phyloP scores from a whole-genome alignment of 1,139 yeast species.

The Oligophagozyma castellii region DNA sequence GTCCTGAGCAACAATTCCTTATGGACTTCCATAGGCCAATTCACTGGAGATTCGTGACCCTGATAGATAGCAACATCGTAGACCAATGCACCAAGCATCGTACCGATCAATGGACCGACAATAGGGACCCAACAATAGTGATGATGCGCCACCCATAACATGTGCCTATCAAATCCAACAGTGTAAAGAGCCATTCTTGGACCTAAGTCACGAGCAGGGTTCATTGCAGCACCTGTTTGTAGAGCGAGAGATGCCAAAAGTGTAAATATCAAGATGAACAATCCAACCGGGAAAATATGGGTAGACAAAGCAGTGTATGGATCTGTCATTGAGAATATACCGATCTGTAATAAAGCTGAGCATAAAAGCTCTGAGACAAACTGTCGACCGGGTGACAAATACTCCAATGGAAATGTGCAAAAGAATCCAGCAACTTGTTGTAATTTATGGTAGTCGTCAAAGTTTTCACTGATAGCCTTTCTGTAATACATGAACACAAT shows the following conservation, averaged over 20 bases:
- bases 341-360: slow-evolving; percentile 30
- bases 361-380: slow-evolving; percentile 33
- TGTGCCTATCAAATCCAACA: slow-evolving; percentile 32
- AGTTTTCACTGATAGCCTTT: slow-evolving; percentile 15
- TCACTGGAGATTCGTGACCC: slow-evolving; percentile 36
- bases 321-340: slow-evolving; percentile 35
- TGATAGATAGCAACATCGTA: slow-evolving; percentile 36
- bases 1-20: slow-evolving; percentile 14
- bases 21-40: slow-evolving; percentile 26
- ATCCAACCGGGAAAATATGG: slow-evolving; percentile 31
- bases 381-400: slow-evolving; percentile 31
- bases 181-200: slow-evolving; percentile 35
- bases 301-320: slow-evolving; percentile 34
- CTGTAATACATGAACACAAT: slow-evolving; percentile 28
- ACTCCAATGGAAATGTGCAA: slow-evolving; percentile 32
- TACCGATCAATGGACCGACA: slow-evolving; percentile 33
- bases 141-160: slow-evolving; percentile 28
- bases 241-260: slow-evolving; percentile 34
- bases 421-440: slow-evolving; percentile 27
- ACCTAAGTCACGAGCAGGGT: slow-evolving; percentile 39
- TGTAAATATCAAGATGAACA: slow-evolving; percentile 31
- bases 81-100: slow-evolving; percentile 31
- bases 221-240: slow-evolving; percentile 40
- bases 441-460: slow-evolving; percentile 15
- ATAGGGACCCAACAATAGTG: slow-evolving; percentile 40